Base-by-base conservation (phyloP, 1,284 basidiomycete genomes). In the Tylopilus sp. region DNA sequence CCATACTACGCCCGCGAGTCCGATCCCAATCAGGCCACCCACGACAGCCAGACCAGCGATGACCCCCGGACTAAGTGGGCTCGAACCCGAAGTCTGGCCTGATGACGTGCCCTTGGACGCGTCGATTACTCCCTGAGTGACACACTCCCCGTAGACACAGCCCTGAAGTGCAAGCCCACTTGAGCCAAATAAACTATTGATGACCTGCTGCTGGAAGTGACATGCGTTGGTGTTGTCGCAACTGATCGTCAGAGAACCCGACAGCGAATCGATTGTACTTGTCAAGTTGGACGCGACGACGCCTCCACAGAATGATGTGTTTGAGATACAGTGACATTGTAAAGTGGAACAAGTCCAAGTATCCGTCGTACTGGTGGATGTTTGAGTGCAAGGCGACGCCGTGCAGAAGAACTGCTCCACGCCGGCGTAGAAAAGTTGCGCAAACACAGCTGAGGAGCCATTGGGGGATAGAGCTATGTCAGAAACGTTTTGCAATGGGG, bases 11-110 rank as follows among this genome's bases (percentile, higher is more conserved):
- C 90, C 79, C 1, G 82, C 77, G 10, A 95, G 76, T 0, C 90
- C 86, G 3, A 89, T 72, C 3, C 86, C 78, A n/a, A 92, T 65
- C 50, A 96, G 76, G 0, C 81, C 85, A 25, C 93, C 91, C 6
- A 97, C 89, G 35, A 95, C 92, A 0, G 90, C 93, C 27, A 97
- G 81, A 23, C 95, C 95, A 41, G 92, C 94, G 68, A 96, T 94
- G 25, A 96, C 94, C 4, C 95, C 94, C 2, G 88, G 86, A 65
- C 89, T 86, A 6, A 96, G 87, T 33, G 80, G 77, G 33, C 78
- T 82, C 4, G 83, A 81, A 23, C 77, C 75, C 9, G 73, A 67
- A 8, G 64, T 64, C 56, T 71, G 73, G 13, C 72, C 66, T 3
- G 78, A 67, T 3, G 74, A 74, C 1, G 81, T 76, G 37, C 79